These are phyloP conservation scores for Linanthus parryae DNA, from an alignment of 148 eudicot species.

Conservation along the genomic window DNA sequence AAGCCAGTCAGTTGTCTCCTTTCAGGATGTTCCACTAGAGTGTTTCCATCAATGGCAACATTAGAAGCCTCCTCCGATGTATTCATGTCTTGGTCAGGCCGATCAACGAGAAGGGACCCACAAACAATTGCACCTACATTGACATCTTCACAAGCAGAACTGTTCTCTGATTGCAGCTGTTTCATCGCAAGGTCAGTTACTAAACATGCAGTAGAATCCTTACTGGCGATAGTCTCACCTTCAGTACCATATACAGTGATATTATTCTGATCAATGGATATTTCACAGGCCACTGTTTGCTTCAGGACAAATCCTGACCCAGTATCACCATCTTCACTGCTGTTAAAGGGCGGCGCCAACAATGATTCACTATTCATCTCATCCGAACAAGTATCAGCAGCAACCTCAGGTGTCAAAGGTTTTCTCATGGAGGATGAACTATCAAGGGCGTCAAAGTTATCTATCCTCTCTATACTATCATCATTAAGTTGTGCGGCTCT, in stretches of 20 bases:
- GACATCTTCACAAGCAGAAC: conserved; percentile 1
- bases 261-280: conserved; percentile 1
- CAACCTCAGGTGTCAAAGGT: conserved; percentile 61
- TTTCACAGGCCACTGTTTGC: too few species aligned
- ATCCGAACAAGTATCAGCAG: conserved; percentile 74
- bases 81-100: conserved; percentile 7
- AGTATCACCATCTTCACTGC: conserved; percentile 70
- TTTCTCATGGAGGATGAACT: conserved; percentile 34
- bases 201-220: too few species aligned
- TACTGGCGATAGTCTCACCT: conserved; percentile 14
- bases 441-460: conserved; percentile 29
- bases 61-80: conserved; percentile 3
- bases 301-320: conserved; percentile 30
- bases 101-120: too few species aligned
- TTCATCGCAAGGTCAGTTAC: conserved; percentile 12
- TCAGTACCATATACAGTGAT: conserved; percentile 6
- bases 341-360: too few species aligned
- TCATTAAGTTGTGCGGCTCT: conserved; percentile 23
- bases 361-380: conserved; percentile 51
- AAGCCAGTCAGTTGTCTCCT: too few species aligned
- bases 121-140: too few species aligned
- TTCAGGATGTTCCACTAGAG: conserved; percentile 7
- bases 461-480: conserved; percentile 33
- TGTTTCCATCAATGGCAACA: conserved; percentile 10
- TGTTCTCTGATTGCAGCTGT: conserved; percentile 12